phyloP scores from a whole-genome alignment of 352 stramenopile genomes.

The Phytophthora ramorum region DNA sequence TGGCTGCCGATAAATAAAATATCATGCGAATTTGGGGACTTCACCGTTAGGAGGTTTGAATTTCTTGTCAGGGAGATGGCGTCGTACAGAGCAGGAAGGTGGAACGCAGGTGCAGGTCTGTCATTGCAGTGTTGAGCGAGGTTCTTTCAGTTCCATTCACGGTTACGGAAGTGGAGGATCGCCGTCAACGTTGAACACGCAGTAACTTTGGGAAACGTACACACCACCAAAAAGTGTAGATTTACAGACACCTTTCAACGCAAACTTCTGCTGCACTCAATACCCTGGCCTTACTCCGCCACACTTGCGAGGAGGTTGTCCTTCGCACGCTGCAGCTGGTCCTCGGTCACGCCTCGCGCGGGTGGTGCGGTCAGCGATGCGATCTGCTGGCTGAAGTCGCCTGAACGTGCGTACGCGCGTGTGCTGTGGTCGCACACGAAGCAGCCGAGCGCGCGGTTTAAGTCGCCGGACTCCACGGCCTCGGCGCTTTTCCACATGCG shows the following conservation, averaged over 20 bases:
- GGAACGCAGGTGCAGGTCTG: background rate
- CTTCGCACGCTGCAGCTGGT: constrained; percentile 80
- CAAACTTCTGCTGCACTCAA: background rate
- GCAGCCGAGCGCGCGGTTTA: constrained; percentile 66
- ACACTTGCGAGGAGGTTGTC: constrained; percentile 48
- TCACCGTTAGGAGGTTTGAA: constrained; percentile 18
- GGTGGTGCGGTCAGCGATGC: constrained; percentile 41
- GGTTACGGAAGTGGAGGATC: no score
- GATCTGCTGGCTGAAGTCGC: constrained; percentile 47
- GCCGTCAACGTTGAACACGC: no score
- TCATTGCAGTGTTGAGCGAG: no score
- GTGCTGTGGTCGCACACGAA: constrained; percentile 88
- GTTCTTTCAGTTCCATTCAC: no score
- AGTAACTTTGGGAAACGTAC: no score
- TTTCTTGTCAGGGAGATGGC: constrained; percentile 6
- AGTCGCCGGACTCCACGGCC: constrained; percentile 50
- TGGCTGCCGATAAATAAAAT: constrained; percentile 72
- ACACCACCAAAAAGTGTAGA: no score
- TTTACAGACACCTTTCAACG: background rate
- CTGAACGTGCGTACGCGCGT: constrained; percentile 55
- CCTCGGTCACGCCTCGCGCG: constrained; percentile 64
- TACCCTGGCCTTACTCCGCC: constrained; percentile 16
- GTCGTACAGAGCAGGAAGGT: background rate
- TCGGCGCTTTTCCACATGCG: constrained; percentile 86
- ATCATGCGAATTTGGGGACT: constrained; percentile 88